Base-by-base conservation (phyloP, 108 stramenopile species). In the Nannochloropsis salina region DNA sequence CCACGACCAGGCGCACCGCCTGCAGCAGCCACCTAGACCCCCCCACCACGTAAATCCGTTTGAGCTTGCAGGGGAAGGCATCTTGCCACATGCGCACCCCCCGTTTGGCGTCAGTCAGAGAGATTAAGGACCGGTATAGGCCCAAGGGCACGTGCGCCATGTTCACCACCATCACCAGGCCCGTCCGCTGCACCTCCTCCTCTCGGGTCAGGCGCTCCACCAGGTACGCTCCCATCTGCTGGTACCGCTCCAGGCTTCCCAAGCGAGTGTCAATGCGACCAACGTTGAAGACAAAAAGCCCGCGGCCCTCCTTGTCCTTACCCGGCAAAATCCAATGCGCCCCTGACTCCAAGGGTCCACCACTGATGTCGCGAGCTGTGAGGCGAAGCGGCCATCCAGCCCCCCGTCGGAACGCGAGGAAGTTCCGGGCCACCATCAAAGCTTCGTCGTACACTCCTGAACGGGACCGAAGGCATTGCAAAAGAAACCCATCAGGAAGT, bases 21-120 rank as follows among this genome's bases (percentile, higher is more conserved):
- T 8, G 61, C 8, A 74, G 6, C 61, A 74, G n/a, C 61, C 61
- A 74, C 61, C 15, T 6, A 1, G 61, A 74, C 20, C 61, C 61
- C 61, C 61, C 61, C 61, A 74, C 61, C 61, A 74, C 61, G 6
- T 74, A 74, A 74, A 74, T 74, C 61, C 61, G 61, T n/a, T 74
- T 74, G 20, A 74, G n/a, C 61, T 74, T 74, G n/a, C 61, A 74
- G 20, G 61, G 61, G n/a, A 74, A 74, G 20, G 61, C 61, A 2
- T 74, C 61, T n/a, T 74, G 61, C 61, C 61, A 74, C 61, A 74
- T 74, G 15, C 61, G 15, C 3, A 74, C n/a, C 61, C 61, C 61
- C 61, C 61, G 15, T n/a, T 74, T 74, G 61, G 61, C 61, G n/a
- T 74, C 61, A n/a, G 15, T 74, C 1, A 74, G n/a, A 15, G 61